Base-by-base conservation (phyloP, 148 eudicot genomes). In the Dysphania ambrosioides region DNA sequence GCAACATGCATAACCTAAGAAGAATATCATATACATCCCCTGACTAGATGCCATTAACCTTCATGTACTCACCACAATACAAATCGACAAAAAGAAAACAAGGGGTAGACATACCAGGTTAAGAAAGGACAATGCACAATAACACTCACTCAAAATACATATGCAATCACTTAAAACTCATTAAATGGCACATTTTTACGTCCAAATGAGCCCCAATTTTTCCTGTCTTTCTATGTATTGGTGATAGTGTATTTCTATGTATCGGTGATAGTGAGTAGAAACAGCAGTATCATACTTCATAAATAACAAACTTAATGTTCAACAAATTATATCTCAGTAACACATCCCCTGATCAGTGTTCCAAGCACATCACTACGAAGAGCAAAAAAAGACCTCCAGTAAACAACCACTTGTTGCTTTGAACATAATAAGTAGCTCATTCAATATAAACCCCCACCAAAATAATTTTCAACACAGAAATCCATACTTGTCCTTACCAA, bases 231-330 rank as follows among this genome's bases (percentile, higher is more conserved):
- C 35, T 21, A 7, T 61, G 36, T n/a, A 13, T 11, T 65, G 35
- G 29, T 67, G 31, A 66, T 6, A 55, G 18, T 36, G 24, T n/a
- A n/a, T 2, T 34, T 31, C 35, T 21, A 7, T 61, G 36, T n/a
- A 13, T 11, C 36, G 35, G 29, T 67, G 31, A 66, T 6, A 55
- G 18, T 36, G 24, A n/a, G n/a, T n/a, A n/a, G n/a, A n/a, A n/a
- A 66, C 7, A 56, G 23, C 44, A 72, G 66, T 53, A 72, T 16
- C 30, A 56, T 56, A 47, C 66, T 57, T 16, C 30, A 56, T 56
- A 47, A 32, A 31, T 0, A 55, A 71, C 42, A 58, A 57, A 36
- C 30, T 23, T 32, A 15, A 41, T 23, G 24, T 36, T 36, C 34
- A 57, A 24, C n/a, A 36, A 23, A 26, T 6, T 16, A 40, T 26